Conservation (phyloP, 1,284 basidiomycete genomes). For the Fomitopsis schrenkii region DNA sequence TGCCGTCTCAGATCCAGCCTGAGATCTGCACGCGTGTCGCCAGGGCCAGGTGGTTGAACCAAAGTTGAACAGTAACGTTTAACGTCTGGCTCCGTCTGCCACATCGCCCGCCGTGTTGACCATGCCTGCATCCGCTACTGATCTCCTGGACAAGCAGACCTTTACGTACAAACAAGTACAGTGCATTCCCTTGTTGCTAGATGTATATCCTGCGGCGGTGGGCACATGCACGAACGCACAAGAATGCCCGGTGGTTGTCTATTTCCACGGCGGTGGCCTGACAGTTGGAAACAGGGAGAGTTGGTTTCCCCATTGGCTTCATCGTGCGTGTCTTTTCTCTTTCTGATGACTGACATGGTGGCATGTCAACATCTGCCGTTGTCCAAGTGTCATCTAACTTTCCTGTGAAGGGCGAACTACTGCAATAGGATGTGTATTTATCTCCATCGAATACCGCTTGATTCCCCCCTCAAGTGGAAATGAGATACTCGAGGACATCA, state of each 20-base stretch:
- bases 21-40: no score
- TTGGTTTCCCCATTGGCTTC: slow-evolving; percentile 62
- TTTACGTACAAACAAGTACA: slow-evolving; percentile 16
- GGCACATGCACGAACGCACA: not conserved
- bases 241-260: slow-evolving; percentile 45
- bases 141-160: slow-evolving; percentile 2
- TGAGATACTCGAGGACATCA: slow-evolving; percentile 51
- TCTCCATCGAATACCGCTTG: slow-evolving; percentile 60
- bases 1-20: no score
- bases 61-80: no score
- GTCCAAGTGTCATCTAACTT: not conserved
- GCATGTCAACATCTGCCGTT: not conserved
- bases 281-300: slow-evolving; percentile 51
- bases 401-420: slow-evolving; percentile 37
- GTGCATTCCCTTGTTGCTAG: slow-evolving; percentile 13
- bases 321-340: slow-evolving; percentile 36
- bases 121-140: not conserved
- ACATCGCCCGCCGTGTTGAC: not conserved
- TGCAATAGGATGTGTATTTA: slow-evolving; percentile 45
- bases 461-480: slow-evolving; percentile 54
- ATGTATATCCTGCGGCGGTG: slow-evolving; percentile 18
- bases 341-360: not conserved
- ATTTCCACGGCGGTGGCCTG: slow-evolving; percentile 63
- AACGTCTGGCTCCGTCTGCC: no score
- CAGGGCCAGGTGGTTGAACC: no score